Evolutionary conservation across 2,329 filamentous ascomycete genomes (phyloP).

Genomic region (Bipolaris oryzae): DNA sequence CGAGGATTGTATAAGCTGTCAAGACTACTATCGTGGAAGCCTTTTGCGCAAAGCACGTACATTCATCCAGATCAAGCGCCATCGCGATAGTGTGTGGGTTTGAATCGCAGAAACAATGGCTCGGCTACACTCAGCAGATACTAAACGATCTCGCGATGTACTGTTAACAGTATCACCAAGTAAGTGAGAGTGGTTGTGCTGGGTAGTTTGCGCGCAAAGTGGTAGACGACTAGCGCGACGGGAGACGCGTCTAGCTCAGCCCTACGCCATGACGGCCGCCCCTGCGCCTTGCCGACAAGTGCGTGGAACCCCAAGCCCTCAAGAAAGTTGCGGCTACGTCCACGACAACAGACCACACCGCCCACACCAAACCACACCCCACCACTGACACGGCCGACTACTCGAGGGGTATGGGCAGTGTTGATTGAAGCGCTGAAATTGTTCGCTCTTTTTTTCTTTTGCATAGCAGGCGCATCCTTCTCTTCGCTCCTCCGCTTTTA

Average conservation of each 20-base stretch:
- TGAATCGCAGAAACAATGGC: too few species aligned
- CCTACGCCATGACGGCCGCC: conserved; percentile 22
- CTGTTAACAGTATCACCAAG: neutral
- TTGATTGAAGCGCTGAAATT: conserved; percentile 16
- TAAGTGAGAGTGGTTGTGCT: neutral
- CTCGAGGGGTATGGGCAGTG: conserved; percentile 25
- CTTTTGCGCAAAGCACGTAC: conserved; percentile 26
- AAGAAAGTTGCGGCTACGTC: conserved; percentile 22
- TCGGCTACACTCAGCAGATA: neutral
- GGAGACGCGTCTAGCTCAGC: conserved; percentile 33
- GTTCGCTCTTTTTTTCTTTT: conserved; percentile 17
- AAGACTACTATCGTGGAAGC: neutral
- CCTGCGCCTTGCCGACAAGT: conserved; percentile 17
- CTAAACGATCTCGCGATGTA: neutral
- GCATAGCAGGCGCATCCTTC: conserved; percentile 24
- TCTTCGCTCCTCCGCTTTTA: conserved; percentile 12
- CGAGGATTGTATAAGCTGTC: neutral
- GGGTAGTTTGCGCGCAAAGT: conserved; percentile 15
- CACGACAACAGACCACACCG: conserved; percentile 9
- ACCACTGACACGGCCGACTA: conserved; percentile 3
- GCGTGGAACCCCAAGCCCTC: conserved; percentile 1
- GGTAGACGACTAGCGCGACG: conserved; percentile 28
- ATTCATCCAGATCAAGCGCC: conserved; percentile 40
- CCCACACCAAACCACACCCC: conserved; percentile 3
- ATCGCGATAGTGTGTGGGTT: conserved; percentile 16